Evolutionary conservation across 1,139 yeast genomes (phyloP), one percentile per base, ranked within the genome.

Genomic region (Blastobotrys elegans): DNA sequence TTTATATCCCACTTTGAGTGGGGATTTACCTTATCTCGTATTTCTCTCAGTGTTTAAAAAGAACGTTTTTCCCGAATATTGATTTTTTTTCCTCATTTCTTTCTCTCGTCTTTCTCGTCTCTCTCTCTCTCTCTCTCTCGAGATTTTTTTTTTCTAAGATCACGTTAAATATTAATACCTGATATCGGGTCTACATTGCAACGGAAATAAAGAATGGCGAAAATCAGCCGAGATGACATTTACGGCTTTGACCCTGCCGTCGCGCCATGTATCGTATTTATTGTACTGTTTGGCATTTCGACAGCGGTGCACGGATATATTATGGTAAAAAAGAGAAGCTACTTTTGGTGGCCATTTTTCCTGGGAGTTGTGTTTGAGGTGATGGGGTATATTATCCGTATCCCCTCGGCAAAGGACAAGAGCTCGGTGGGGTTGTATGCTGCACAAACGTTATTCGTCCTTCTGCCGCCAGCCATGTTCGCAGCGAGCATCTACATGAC

Each of bases 401-500:
- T 59, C 18, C 40, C 56, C 2, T 64, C 70, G 4, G 50, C 58
- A 27, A 37, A 46, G 3, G 43, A 58, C 13, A 51, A 53, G 5
- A 47, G 49, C 3, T 44, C 49, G 1, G 51, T 68, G 16, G 55
- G 54, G 0, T 64, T 72, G 1, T 74, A 66, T 52, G 62, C 70
- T 33, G 54, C 64, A 5, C 76, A 73, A 53, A 50, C 69, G 0
- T 56, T 69, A 8, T 56, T 70, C 24, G 53, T 73, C 27, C 60
- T 73, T 40, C 59, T 74, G 24, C 73, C 77, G 0, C 77, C 79
- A 2, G 65, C 74, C 1, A 58, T 74, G 39, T 65, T 66, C 50
- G 73, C 77, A 0, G 77, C 76, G 1, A 60, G 75, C 1, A 65
- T 72, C 40, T 74, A 74, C 56, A 73, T 74, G 77, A 44, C 65